Base-by-base conservation (phyloP, 2,329 filamentous ascomycete genomes). In the Dactylellina sp. region DNA sequence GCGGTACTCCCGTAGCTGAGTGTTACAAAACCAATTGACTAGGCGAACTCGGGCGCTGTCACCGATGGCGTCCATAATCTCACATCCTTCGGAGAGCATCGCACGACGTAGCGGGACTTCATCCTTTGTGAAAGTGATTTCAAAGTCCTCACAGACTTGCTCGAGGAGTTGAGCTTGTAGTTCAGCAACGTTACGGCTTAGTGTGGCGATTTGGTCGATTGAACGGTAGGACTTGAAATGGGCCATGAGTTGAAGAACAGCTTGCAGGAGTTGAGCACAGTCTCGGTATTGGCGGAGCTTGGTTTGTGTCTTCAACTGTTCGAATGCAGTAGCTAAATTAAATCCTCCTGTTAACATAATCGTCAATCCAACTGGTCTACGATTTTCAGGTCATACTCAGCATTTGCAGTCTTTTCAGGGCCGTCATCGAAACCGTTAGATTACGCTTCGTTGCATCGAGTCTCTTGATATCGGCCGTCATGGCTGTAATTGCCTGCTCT, bases 71-170 rank as follows among this genome's bases (percentile, higher is more conserved):
- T 99, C 95, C 86, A 97, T 94, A 39, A 99, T 94, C 76, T 91
- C 84, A 80, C 95, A 98, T 0, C 92, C 93, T 82, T 99, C 95
- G 37, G 90, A 85, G 64, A 99, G 85, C 80, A 89, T 89, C 12
- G 85, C 86, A 77, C 87, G 88, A 77, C 89, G 89, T 66, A 87
- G 84, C 1, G 85, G 84, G 12, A 97, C 88, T 81, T 98, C 94
- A 20, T 88, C 89, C 81, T 94, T 96, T 18, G 93, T 90, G 81
- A 98, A 99, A 0, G 91, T 91, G 70, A 97, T 87, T 84, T 99
- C 95, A 80, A 99, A 99, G 81, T 99, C 95, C 82, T 98, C 95
- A 81, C 95, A 99, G n/a, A 99, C 90, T 82, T 99, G 95, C 83
- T 99, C 95, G 66, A 97, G 83, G 70, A 99, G 83, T 81, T 97